Base-by-base conservation (phyloP, 2,329 filamentous ascomycete species). In the Alternaria infectoria region DNA sequence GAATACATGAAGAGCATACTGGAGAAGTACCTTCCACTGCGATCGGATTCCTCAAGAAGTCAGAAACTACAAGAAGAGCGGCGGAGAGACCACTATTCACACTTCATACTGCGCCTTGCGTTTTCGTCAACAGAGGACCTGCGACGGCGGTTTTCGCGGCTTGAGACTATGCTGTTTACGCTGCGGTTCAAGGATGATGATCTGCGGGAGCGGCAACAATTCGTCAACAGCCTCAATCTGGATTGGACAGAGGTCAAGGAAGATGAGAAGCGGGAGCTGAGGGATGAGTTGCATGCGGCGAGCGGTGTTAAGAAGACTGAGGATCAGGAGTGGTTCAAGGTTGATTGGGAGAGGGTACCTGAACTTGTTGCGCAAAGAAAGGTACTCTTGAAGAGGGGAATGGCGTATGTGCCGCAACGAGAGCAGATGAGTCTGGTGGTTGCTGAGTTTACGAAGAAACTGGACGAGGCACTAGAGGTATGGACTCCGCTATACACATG, bases 51-150 rank as follows among this genome's bases (percentile, higher is more conserved):
- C 59, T 92, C 92, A 1, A 82, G 84, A 21, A 83, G 83, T 13
- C 80, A 81, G 11, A 83, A 84, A 28, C 81, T 95, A 13, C 86
- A 87, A 23, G 82, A 88, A 32, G 93, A 99, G 81, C 87, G 95
- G 26, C 92, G 95, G 79, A 96, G 96, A 78, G 96, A 99, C 73
- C 96, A 99, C 81, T 99, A 98, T 81, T 96, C 92, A 59, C 96
- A 99, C 80, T 99, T 97, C 79, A 99, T 98, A 65, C 87, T 99
- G 6, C 90, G 96, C 0, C 88, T 99, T 46, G 96, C 96, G 1
- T 99, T 99, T 76, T 90, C 94, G 1, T 89, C 91, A 3, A 97
- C 95, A 0, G 93, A 97, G 76, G 96, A 99, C 74, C 84, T 98
- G 40, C 89, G 96, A 45, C 87, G 91, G 67, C 90, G 96, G 23